Percentiles rank a stretch among this genome's conserved stretches.
These are phyloP conservation scores for Cadophora sp. DNA, from an alignment of 2,329 filamentous ascomycete species.

Conservation along the genomic window DNA sequence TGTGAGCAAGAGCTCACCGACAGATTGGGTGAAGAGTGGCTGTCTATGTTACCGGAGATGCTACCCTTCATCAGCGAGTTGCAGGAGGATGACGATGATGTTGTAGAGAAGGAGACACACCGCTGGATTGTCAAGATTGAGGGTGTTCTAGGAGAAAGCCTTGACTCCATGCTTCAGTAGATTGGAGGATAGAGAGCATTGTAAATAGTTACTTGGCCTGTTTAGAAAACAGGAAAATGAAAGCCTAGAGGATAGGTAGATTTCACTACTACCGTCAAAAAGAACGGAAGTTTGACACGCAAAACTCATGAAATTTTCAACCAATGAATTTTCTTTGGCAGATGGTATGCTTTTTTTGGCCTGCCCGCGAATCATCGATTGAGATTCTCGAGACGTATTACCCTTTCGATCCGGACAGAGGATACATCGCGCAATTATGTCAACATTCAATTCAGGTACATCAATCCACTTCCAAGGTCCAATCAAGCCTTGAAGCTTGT, in stretches of 20 bases:
- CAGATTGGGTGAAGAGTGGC: conserved; percentile 89
- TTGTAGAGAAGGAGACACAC: conserved; percentile 87
- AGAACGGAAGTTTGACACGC: too few species aligned
- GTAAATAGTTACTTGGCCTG: not conserved
- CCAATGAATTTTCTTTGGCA: too few species aligned
- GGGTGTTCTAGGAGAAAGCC: conserved; percentile 83
- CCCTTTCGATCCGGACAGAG: too few species aligned
- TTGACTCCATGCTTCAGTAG: conserved; percentile 91
- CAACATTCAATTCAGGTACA: not conserved
- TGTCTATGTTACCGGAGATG: conserved; percentile 91
- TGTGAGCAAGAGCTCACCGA: conserved; percentile 82
- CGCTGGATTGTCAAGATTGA: conserved; percentile 93
- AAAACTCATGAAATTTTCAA: too few species aligned
- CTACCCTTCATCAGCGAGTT: conserved; percentile 94
- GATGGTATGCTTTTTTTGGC: too few species aligned
- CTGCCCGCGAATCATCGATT: too few species aligned
- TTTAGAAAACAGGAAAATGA: too few species aligned
- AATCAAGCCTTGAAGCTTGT: not conserved
- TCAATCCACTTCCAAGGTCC: not conserved
- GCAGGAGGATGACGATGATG: conserved; percentile 95
- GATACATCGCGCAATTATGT: not conserved
- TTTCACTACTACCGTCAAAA: too few species aligned
- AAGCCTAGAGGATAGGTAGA: too few species aligned
- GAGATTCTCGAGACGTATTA: too few species aligned
- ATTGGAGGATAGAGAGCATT: not conserved